Evolutionary conservation across 2,329 filamentous ascomycete species (phyloP).

Genomic region (Atkinsonella texensis): DNA sequence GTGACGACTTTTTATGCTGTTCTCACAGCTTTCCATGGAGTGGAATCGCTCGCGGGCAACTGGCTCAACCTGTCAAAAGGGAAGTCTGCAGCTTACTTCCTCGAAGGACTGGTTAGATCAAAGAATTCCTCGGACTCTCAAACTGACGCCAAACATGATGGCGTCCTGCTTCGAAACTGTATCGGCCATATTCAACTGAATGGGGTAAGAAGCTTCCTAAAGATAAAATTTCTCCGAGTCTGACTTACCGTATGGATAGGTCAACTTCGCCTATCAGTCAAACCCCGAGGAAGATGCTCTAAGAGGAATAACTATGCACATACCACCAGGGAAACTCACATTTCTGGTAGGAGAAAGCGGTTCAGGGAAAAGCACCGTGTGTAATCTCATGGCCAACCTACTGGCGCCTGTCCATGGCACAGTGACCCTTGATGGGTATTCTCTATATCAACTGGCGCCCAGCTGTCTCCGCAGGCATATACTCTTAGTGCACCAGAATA

Average conservation of each 20-base stretch:
- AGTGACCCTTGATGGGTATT: constrained; percentile 55
- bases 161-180: constrained; percentile 30
- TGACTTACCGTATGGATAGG: constrained; percentile 28
- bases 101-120: constrained; percentile 34
- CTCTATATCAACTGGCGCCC: constrained; percentile 49
- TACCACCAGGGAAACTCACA: constrained; percentile 59
- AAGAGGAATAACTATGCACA: constrained; percentile 50
- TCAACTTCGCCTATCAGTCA: constrained; percentile 73
- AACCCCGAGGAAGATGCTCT: constrained; percentile 51
- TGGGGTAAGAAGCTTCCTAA: constrained; percentile 39
- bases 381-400: constrained; percentile 66
- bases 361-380: constrained; percentile 83
- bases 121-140: background rate
- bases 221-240: background rate
- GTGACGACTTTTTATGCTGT: constrained; percentile 80
- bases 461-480: constrained; percentile 68
- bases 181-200: constrained; percentile 57
- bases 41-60: constrained; percentile 65
- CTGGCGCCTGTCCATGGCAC: constrained; percentile 56
- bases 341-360: constrained; percentile 82
- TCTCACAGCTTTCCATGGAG: constrained; percentile 60
- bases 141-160: background rate
- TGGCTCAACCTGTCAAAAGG: constrained; percentile 71
- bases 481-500: constrained; percentile 72
- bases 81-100: constrained; percentile 54